Base-by-base conservation (phyloP, 2,329 filamentous ascomycete genomes). In the Capronia americana region DNA sequence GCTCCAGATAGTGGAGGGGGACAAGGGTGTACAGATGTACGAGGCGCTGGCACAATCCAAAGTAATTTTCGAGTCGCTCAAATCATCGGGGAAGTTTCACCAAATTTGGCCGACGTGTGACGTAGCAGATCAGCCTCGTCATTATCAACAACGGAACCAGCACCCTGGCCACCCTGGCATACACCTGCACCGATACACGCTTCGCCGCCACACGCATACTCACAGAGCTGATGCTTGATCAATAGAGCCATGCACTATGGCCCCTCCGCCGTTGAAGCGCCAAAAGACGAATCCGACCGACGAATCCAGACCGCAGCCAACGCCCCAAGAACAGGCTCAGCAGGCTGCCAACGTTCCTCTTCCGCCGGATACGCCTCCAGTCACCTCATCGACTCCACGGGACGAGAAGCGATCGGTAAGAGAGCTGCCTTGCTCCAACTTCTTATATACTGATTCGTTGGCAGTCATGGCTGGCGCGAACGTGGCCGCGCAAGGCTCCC, bases 401-500 rank as follows among this genome's bases (percentile, higher is more conserved):
- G 28, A 62, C 55, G 60, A 61, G 3, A 55, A 64, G 23, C 56
- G 64, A 55, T 65, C 69, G 53, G 69, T 70, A 67, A 64, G 64
- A 28, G n/a, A 44, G 7, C 38, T 11, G 24, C 26, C 54, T 46
- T 17, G 30, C 34, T 23, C 41, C 50, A 20, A 17, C 12, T 30
- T 55, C 23, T 34, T 34, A n/a, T 32, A 55, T 10, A 48, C 4
- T 30, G 11, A 58, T 28, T 20, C 20, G 14, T 34, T 8, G 48
- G 24, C 57, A 70, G 68, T 69, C 69, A 60, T 82, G 81, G 81
- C 81, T 82, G 70, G 78, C 77, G 30, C 79, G 77, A 61, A 78
- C 79, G 28, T 84, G 82, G 82, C 80, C 80, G 44, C 77, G 77
- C 41, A 84, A 84, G 73, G 80, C 82, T 56, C 76, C 79, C 44